phyloP scores from a whole-genome alignment of 1,284 basidiomycete species.

The Boletus semigastroideus region DNA sequence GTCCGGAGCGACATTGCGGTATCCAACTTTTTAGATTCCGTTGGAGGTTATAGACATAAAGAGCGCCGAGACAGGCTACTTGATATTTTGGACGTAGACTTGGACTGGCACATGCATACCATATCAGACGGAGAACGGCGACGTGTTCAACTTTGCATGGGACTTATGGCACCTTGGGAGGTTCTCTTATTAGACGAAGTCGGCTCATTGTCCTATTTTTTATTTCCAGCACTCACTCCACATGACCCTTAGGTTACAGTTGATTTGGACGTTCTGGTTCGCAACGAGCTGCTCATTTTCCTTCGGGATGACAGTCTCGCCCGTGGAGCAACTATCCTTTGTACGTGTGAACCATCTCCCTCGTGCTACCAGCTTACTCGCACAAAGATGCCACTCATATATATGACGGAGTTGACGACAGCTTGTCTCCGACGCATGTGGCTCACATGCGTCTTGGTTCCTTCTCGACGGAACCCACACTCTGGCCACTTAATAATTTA shows the following conservation, averaged over 20 bases:
- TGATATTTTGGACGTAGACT: constrained; percentile 91
- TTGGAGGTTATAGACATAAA: constrained; percentile 94
- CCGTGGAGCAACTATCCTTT: constrained; percentile 88
- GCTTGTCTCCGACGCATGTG: constrained; percentile 85
- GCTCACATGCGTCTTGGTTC: constrained; percentile 85
- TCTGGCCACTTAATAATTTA: constrained; percentile 54
- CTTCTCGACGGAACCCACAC: constrained; percentile 62
- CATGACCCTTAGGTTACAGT: constrained; percentile 75
- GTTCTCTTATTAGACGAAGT: constrained; percentile 93
- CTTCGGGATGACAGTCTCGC: constrained; percentile 80
- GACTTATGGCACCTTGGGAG: constrained; percentile 95
- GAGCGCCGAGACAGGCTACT: constrained; percentile 84
- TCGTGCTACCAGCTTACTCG: constrained; percentile 9
- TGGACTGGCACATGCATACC: constrained; percentile 90
- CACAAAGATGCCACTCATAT: constrained; percentile 89
- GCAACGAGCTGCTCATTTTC: constrained; percentile 88
- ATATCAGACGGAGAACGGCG: constrained; percentile 97
- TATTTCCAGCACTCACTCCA: constrained; percentile 3
- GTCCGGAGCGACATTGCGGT: constrained; percentile 91
- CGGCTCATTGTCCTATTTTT: constrained; percentile 12
- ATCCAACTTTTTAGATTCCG: constrained; percentile 88
- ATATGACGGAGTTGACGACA: constrained; percentile 75
- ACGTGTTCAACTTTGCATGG: constrained; percentile 94
- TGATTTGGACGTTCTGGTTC: constrained; percentile 96
- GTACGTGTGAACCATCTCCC: constrained; percentile 43